phyloP scores from a whole-genome alignment of 495 filamentous ascomycete species.

The Hypoxylon lienhwacheense region DNA sequence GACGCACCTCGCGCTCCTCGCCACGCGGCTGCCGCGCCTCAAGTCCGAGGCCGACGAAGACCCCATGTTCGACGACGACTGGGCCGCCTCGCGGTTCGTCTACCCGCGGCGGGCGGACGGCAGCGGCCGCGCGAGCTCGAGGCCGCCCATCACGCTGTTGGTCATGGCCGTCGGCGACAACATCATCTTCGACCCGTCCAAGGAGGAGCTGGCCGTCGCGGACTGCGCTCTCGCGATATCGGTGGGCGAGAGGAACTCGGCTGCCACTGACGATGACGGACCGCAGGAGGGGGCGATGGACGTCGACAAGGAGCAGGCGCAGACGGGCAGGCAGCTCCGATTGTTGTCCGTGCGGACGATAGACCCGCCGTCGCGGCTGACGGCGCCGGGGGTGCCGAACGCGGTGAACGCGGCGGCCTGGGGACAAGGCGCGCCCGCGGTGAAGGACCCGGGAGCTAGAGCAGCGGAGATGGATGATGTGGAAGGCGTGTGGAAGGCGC shows the following conservation, averaged over 20 bases:
- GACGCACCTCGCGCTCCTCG: constrained; percentile 91
- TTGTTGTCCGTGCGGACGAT: constrained; percentile 69
- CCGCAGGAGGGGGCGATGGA: constrained; percentile 22
- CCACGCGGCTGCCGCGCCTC: constrained; percentile 78
- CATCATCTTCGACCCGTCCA: constrained; percentile 89
- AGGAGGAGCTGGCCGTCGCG: constrained; percentile 89
- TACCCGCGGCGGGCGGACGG: constrained; percentile 59
- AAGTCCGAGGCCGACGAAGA: constrained; percentile 90
- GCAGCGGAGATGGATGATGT: constrained; percentile 58
- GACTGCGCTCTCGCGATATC: constrained; percentile 84
- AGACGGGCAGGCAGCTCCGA: constrained; percentile 37
- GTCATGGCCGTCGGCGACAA: constrained; percentile 84
- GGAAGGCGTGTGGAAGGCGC: constrained; percentile 77
- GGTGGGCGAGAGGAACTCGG: constrained; percentile 46
- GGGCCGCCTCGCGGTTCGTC: constrained; percentile 76
- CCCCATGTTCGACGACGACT: constrained; percentile 97
- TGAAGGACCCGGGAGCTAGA: constrained; percentile 46
- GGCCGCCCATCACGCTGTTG: constrained; percentile 84
- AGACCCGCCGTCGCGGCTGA: constrained; percentile 61
- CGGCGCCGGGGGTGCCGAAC: constrained; percentile 68
- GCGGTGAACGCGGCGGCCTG: constrained; percentile 66
- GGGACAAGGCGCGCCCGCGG: constrained; percentile 44
- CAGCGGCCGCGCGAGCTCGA: constrained; percentile 18
- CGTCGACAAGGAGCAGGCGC: constrained; percentile 34
- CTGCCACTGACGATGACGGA: not conserved